These are phyloP conservation scores for Spizellomyces punctatus DNA, from an alignment of 192 early-diverging fungal species.

Conservation along the genomic window DNA sequence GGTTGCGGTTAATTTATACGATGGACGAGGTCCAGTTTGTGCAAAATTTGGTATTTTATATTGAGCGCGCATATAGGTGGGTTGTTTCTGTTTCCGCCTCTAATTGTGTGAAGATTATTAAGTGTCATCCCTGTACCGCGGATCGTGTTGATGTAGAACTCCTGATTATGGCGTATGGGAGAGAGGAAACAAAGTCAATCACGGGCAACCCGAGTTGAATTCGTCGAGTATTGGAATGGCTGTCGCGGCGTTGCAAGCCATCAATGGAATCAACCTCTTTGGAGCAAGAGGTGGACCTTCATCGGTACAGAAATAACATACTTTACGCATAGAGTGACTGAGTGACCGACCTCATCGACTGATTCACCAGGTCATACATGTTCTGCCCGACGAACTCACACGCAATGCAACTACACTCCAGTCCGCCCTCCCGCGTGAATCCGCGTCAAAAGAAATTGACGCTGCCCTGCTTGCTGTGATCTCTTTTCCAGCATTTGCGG, in stretches of 20 bases:
- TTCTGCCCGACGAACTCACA: conserved; percentile 82
- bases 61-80: conserved; percentile 61
- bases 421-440: conserved; percentile 80
- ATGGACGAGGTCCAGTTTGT: conserved; percentile 82
- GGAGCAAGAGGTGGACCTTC: conserved; percentile 75
- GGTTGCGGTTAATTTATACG: conserved; percentile 75
- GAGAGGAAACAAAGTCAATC: conserved; percentile 85
- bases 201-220: conserved; percentile 83
- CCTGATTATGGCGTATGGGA: conserved; percentile 92
- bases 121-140: conserved; percentile 32
- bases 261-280: conserved; percentile 86
- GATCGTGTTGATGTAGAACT: conserved; percentile 59
- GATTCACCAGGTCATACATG: conserved; percentile 68
- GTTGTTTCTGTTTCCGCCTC: neutral
- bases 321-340: neutral
- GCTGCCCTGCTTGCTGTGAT: conserved; percentile 82
- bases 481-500: conserved; percentile 88
- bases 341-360: conserved; percentile 23
- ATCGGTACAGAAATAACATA: conserved; percentile 49
- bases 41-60: conserved; percentile 88
- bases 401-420: conserved; percentile 79
- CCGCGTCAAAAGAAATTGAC: conserved; percentile 84
- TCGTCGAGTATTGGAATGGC: conserved; percentile 89
- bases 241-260: conserved; percentile 79
- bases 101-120: conserved; percentile 4